A percentile compares a stretch with the other conserved stretches of the same genome.
Conservation (phyloP, 2,329 filamentous ascomycete species). For the Aspergillus phoenicis region DNA sequence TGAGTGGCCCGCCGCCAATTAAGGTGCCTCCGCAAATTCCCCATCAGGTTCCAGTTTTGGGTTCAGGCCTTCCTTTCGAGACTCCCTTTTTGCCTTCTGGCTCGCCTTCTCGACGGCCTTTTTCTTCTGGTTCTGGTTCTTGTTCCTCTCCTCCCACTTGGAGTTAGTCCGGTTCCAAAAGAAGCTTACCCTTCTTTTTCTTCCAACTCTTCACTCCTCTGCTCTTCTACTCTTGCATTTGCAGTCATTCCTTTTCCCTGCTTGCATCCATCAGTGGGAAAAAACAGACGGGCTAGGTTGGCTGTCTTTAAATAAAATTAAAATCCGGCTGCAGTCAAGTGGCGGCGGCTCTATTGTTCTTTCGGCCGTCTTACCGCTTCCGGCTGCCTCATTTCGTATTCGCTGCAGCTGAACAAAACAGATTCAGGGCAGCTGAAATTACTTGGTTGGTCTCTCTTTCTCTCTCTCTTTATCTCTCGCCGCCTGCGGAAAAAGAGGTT, state of each 20-base stretch:
- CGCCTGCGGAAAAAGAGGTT: slow-evolving; percentile 2
- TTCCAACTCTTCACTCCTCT: background rate
- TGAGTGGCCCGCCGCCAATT: slow-evolving; percentile 11
- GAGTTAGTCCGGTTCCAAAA: background rate
- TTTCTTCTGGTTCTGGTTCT: background rate
- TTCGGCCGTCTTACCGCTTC: slow-evolving; percentile 2
- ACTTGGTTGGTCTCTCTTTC: background rate
- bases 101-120: background rate
- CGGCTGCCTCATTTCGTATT: background rate
- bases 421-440: background rate
- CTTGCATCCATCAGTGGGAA: background rate
- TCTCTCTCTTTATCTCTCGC: background rate
- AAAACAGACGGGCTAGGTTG: no score
- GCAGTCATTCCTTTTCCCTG: background rate
- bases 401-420: background rate
- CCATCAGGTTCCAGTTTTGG: background rate
- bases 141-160: slow-evolving; percentile 1
- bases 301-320: no score
- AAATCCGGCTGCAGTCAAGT: background rate
- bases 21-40: slow-evolving; percentile 12
- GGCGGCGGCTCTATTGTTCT: background rate
- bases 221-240: background rate
- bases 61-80: background rate
- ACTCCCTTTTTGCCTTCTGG: background rate
- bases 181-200: background rate